Base-by-base conservation (phyloP, 306 rosid genomes). In the Alnus glutinosa region DNA sequence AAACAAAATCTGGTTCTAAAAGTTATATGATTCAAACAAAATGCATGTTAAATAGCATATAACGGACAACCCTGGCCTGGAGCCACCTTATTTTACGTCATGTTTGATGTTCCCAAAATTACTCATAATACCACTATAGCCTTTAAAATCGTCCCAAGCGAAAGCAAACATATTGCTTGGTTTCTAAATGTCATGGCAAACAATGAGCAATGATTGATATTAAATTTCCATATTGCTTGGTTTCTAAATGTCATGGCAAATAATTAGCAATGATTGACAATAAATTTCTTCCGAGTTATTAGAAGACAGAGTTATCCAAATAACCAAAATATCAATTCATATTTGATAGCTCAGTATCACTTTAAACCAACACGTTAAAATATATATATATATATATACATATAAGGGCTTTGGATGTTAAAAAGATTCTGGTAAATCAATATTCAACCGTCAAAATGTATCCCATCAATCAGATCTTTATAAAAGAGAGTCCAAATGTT, bases 401-500 rank as follows among this genome's bases (percentile, higher is more conserved):
- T 59, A 28, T 28, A 28, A 59, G 36, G 64, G 37, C 66, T 59
- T 59, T 8, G 66, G 66, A 59, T 4, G 66, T n/a, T 7, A 67
- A 42, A 42, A 42, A 42, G 46, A 42, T 42, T 42, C 46, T 42
- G 32, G 23, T 67, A 39, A 67, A 67, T 42, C 72, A 6, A 36
- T 64, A 39, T 67, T 39, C n/a, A 48, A 42, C 23, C 18, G 42
- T 64, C 13, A 9, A 16, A 49, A 39, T 9, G 72, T 46, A 10
- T 81, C 66, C 75, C 62, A 49, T 37, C 62, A 59, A 70, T 32
- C 36, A 59, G 64, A 58, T 10, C 16, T 44, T 75, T 51, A 23
- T 66, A 48, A 36, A 32, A 4, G 47, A 48, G 15, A 54, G 1
- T 13, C 46, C 42, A 67, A 54, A 48, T 37, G 1, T 19, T 47